Conservation (phyloP, 2,329 filamentous ascomycete genomes). For the Xylariales sp. region DNA sequence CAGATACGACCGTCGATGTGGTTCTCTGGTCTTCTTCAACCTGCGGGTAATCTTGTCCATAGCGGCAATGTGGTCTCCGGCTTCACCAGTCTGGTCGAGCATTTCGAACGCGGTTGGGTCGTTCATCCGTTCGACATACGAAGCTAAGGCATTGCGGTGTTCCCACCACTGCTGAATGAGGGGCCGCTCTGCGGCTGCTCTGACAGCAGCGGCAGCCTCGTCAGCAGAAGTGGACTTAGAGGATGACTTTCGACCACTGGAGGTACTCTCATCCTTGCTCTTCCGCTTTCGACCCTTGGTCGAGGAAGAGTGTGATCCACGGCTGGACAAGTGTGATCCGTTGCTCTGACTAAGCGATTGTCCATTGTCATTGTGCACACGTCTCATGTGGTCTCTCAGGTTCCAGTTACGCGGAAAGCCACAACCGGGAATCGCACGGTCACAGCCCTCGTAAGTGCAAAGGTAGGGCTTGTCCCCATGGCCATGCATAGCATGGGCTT, state of each 20-base stretch:
- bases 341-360: slow-evolving; percentile 27
- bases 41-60: slow-evolving; percentile 48
- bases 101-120: slow-evolving; percentile 49
- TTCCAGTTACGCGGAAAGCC: slow-evolving; percentile 97
- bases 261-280: slow-evolving; percentile 40
- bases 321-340: slow-evolving; percentile 36
- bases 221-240: slow-evolving; percentile 34
- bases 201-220: slow-evolving; percentile 27
- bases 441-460: slow-evolving; percentile 83
- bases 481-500: slow-evolving; percentile 92
- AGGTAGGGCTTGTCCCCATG: slow-evolving; percentile 90
- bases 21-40: slow-evolving; percentile 30
- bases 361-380: slow-evolving; percentile 70
- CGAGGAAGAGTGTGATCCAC: slow-evolving; percentile 26
- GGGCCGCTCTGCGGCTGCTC: slow-evolving; percentile 33
- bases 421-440: slow-evolving; percentile 74
- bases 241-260: slow-evolving; percentile 45
- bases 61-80: slow-evolving; percentile 44
- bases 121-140: slow-evolving; percentile 46
- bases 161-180: slow-evolving; percentile 54
- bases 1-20: slow-evolving; percentile 31
- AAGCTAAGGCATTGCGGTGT: slow-evolving; percentile 59
- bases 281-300: slow-evolving; percentile 55
- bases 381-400: slow-evolving; percentile 93
- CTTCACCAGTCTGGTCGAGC: slow-evolving; percentile 47